phyloP scores from a whole-genome alignment of 2,329 filamentous ascomycete species.

The Fusarium chuoi region DNA sequence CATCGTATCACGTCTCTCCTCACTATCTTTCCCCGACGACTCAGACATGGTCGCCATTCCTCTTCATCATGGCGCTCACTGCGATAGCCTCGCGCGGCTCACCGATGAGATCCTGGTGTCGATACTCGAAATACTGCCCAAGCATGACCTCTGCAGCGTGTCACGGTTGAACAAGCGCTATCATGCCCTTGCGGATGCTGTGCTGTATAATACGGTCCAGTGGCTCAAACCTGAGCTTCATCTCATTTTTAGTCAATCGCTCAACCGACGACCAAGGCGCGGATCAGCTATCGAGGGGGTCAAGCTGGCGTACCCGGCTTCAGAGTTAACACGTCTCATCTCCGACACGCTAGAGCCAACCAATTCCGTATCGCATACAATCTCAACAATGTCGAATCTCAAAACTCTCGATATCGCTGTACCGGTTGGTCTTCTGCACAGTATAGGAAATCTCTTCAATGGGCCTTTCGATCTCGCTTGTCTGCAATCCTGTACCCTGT shows the following conservation, averaged over 20 bases:
- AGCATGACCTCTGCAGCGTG: conserved; percentile 55
- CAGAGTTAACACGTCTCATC: conserved; percentile 55
- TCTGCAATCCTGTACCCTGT: conserved; percentile 58
- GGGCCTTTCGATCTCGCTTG: conserved; percentile 62
- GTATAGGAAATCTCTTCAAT: conserved; percentile 61
- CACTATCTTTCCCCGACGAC: neutral
- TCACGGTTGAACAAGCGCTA: conserved; percentile 56
- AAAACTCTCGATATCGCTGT: conserved; percentile 59
- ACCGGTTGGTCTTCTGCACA: conserved; percentile 55
- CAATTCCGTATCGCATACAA: conserved; percentile 58
- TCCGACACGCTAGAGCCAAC: conserved; percentile 51
- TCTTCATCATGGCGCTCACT: neutral
- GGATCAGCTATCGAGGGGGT: conserved; percentile 59
- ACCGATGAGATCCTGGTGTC: conserved; percentile 54
- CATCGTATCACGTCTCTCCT: neutral
- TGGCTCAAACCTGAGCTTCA: conserved; percentile 60
- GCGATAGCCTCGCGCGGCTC: conserved; percentile 43
- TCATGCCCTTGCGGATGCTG: conserved; percentile 57
- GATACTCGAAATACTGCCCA: conserved; percentile 53
- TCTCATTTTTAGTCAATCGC: conserved; percentile 59
- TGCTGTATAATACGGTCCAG: conserved; percentile 59
- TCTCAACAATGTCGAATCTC: conserved; percentile 62
- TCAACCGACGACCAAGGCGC: conserved; percentile 56
- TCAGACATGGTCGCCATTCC: conserved; percentile 17
- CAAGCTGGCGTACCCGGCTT: conserved; percentile 57